phyloP scores from a whole-genome alignment of 768 basidiomycete species.

The Auriculariales sp. region DNA sequence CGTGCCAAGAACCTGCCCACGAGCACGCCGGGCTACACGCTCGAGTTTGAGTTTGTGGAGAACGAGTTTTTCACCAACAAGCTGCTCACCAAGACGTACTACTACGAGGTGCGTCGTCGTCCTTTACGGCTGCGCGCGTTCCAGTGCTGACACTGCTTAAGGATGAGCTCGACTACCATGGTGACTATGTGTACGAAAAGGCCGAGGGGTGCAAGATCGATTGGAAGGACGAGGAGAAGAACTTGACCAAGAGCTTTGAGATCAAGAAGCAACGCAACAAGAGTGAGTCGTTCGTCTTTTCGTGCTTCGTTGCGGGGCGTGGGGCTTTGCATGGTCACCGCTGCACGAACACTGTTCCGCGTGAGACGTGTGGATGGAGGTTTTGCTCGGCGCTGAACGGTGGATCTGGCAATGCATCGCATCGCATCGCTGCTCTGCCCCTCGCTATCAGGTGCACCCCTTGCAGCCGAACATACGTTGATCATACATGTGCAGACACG shows the following conservation, averaged over 20 bases:
- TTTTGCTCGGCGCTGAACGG: too few relatives aligned
- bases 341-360: too few relatives aligned
- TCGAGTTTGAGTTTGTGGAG: slow-evolving; percentile 63
- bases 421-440: too few relatives aligned
- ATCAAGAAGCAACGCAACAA: slow-evolving; percentile 99
- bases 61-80: slow-evolving; percentile 86
- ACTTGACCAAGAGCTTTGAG: slow-evolving; percentile 93
- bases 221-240: slow-evolving; percentile 92
- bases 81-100: slow-evolving; percentile 81
- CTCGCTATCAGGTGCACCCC: too few relatives aligned
- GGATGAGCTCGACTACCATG: slow-evolving; percentile 85
- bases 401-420: too few relatives aligned
- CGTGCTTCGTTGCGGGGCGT: neutral
- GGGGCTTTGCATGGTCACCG: neutral
- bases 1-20: slow-evolving; percentile 60
- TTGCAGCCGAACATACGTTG: too few relatives aligned
- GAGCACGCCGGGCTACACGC: slow-evolving; percentile 82
- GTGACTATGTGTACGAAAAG: slow-evolving; percentile 93
- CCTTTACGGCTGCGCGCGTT: neutral
- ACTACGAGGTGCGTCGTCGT: slow-evolving; percentile 36
- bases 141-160: slow-evolving; percentile 18
- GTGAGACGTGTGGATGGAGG: too few relatives aligned
- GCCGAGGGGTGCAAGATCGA: slow-evolving; percentile 84
- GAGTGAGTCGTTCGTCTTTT: slow-evolving; percentile 36
- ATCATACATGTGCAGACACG: too few relatives aligned